phyloP scores from a whole-genome alignment of 2,329 filamentous ascomycete species.

The Zymoseptoria passerinii region DNA sequence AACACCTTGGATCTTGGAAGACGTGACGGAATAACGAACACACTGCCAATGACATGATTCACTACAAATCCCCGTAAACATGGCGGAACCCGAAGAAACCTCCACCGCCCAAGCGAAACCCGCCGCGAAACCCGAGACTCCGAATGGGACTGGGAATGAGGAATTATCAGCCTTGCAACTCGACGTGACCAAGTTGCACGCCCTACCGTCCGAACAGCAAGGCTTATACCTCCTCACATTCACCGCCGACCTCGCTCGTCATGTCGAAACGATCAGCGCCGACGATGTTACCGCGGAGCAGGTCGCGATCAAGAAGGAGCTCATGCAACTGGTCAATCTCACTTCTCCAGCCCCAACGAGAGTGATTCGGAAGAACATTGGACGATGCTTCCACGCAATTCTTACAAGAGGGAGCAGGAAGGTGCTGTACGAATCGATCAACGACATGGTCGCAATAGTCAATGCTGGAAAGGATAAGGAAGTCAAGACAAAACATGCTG shows the following conservation, averaged over 20 bases:
- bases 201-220: conserved; percentile 87
- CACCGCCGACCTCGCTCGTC: conserved; percentile 69
- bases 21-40: not conserved
- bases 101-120: conserved; percentile 5
- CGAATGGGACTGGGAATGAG: conserved; percentile 12
- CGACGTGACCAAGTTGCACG: conserved; percentile 80
- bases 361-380: conserved; percentile 82
- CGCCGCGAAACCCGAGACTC: conserved; percentile 3
- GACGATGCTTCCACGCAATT: conserved; percentile 72
- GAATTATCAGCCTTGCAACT: conserved; percentile 48
- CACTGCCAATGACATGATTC: not conserved
- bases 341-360: conserved; percentile 72
- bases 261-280: conserved; percentile 64
- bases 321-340: conserved; percentile 86
- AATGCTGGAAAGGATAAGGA: conserved; percentile 75
- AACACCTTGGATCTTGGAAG: not conserved
- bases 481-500: conserved; percentile 72
- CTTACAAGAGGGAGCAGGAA: conserved; percentile 82
- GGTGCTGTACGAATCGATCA: conserved; percentile 87
- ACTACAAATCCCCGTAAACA: conserved; percentile 1
- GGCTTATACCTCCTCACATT: conserved; percentile 89
- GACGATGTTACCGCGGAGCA: conserved; percentile 85
- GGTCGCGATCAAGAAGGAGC: conserved; percentile 83
- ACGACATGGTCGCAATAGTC: conserved; percentile 69
- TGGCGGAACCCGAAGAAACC: conserved; percentile 14